Percentiles rank a stretch among this genome's conserved stretches.
phyloP scores from a whole-genome alignment of 2,329 filamentous ascomycete species.

The Colletotrichum melonis region DNA sequence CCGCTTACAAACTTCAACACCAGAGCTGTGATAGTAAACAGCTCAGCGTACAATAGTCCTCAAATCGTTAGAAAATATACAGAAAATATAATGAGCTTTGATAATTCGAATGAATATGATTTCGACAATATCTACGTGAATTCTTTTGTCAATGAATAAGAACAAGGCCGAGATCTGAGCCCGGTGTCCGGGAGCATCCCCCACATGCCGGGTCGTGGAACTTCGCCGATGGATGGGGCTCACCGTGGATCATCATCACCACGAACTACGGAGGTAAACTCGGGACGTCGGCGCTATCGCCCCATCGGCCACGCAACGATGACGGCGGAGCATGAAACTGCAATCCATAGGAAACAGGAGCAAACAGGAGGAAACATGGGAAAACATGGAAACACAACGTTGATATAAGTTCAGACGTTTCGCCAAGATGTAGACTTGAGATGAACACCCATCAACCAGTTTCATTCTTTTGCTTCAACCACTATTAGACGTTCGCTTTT shows the following conservation, averaged over 20 bases:
- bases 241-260: slow-evolving; percentile 4
- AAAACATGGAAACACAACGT: background rate
- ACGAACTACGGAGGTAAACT: slow-evolving; percentile 8
- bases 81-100: background rate
- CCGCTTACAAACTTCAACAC: background rate
- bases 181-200: background rate
- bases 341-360: background rate
- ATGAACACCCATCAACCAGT: slow-evolving; percentile 6
- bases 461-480: background rate
- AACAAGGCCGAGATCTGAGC: background rate
- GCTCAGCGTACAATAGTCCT: background rate
- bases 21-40: background rate
- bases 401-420: slow-evolving; percentile 10
- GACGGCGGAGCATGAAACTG: background rate
- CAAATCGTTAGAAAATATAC: background rate
- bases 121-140: background rate
- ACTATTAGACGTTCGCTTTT: slow-evolving; percentile 1
- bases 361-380: background rate
- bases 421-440: slow-evolving; percentile 6
- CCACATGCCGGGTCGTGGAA: slow-evolving; percentile 17
- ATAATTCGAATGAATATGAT: background rate
- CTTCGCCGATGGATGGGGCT: slow-evolving; percentile 17
- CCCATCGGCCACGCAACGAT: slow-evolving; percentile 20
- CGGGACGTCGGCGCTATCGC: slow-evolving; percentile 12
- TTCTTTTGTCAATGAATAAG: fast-evolving